phyloP scores from a whole-genome alignment of 305 asterid species.

The Fraxinus velutina region DNA sequence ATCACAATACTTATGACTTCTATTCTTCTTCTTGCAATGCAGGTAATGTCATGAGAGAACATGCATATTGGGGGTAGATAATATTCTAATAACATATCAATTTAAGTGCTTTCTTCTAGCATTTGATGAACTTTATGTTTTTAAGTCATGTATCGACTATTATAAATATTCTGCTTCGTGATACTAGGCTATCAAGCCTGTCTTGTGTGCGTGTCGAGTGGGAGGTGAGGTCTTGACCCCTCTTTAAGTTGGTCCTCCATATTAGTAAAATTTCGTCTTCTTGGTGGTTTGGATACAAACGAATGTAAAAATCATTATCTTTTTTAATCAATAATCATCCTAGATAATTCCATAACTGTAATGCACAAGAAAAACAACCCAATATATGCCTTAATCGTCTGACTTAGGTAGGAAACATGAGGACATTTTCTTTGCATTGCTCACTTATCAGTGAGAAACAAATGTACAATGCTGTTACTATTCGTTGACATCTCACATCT shows the following conservation, averaged over 20 bases:
- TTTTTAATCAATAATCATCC: background rate
- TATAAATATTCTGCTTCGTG: background rate
- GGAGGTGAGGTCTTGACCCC: background rate
- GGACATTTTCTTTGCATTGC: background rate
- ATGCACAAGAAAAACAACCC: background rate
- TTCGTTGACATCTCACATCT: background rate
- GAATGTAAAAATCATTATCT: background rate
- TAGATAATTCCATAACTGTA: background rate
- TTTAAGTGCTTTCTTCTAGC: constrained; percentile 4
- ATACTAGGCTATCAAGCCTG: background rate
- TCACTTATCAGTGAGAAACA: background rate
- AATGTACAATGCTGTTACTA: background rate
- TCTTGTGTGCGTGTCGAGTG: background rate
- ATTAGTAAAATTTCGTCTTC: background rate
- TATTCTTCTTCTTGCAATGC: constrained; percentile 19
- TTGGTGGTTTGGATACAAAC: background rate
- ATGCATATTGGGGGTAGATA: background rate
- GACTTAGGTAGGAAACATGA: background rate
- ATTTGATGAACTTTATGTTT: constrained; percentile 14
- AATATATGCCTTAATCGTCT: background rate
- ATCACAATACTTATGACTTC: background rate
- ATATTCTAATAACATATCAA: background rate
- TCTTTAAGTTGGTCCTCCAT: background rate
- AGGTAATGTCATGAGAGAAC: constrained; percentile 23
- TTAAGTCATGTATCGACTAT: background rate